phyloP scores from a whole-genome alignment of 495 filamentous ascomycete genomes.

The Penicillium goetzii region DNA sequence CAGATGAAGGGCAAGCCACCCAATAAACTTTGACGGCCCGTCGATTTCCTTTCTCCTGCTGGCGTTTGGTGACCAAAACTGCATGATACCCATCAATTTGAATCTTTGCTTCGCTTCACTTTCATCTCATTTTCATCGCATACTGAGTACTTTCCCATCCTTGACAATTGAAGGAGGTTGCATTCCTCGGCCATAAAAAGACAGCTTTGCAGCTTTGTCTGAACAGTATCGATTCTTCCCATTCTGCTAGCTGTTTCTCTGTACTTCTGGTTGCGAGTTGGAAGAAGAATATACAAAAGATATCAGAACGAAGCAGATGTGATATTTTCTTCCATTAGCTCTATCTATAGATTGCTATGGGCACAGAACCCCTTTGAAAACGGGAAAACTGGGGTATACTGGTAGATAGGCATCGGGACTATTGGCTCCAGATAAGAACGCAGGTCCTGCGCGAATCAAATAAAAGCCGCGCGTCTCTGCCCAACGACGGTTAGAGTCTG shows the following conservation, averaged over 20 bases:
- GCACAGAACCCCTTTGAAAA: not conserved
- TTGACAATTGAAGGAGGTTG: not conserved
- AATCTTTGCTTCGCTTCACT: constrained; percentile 1
- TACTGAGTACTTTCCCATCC: not conserved
- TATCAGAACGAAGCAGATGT: not conserved
- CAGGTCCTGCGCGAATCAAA: constrained; percentile 12
- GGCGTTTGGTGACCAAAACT: constrained; percentile 8
- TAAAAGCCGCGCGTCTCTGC: constrained; percentile 17
- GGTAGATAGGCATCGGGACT: not conserved
- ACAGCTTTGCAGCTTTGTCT: not conserved
- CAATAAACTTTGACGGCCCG: constrained; percentile 38
- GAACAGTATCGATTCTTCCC: constrained; percentile 4
- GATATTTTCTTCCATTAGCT: not conserved
- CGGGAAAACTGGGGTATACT: not conserved
- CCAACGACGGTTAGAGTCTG: not conserved
- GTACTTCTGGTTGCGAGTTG: constrained; percentile 3
- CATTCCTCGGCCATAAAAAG: not conserved
- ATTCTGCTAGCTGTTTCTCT: not conserved
- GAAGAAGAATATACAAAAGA: not conserved
- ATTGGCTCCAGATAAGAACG: constrained; percentile 16
- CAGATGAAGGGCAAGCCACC: constrained; percentile 54
- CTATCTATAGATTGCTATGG: not conserved
- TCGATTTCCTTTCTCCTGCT: constrained; percentile 7
- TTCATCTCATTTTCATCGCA: not conserved
- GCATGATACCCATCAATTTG: constrained; percentile 20